Evolutionary conservation across 257 asterid species (phyloP).

Genomic region (Salvia splendens): DNA sequence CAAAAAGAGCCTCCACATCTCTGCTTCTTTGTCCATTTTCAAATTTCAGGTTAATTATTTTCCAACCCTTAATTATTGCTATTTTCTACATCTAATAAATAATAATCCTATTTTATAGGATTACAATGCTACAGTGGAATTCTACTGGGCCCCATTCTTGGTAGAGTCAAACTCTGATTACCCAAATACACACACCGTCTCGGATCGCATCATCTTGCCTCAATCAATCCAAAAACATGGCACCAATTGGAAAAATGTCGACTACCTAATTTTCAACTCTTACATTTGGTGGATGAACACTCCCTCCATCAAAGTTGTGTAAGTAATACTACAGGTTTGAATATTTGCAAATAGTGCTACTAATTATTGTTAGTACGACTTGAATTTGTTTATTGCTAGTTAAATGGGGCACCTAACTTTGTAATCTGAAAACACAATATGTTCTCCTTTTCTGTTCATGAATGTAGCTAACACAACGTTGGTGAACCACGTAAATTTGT

Average conservation of each 20-base stretch:
- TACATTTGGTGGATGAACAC: slow-evolving; percentile 99
- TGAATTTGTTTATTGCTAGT: no score
- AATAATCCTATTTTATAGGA: no score
- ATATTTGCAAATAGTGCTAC: no score
- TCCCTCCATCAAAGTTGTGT: slow-evolving; percentile 72
- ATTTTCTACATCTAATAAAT: no score
- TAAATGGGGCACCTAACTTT: no score
- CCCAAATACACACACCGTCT: slow-evolving; percentile 72
- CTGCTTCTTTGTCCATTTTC: slow-evolving; percentile 73
- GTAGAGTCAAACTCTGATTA: slow-evolving; percentile 88
- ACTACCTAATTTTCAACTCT: slow-evolving; percentile 49
- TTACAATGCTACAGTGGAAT: slow-evolving; percentile 81
- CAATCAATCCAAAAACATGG: slow-evolving; percentile 78
- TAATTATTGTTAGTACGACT: no score
- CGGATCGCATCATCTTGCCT: slow-evolving; percentile 83
- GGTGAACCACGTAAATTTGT: no score
- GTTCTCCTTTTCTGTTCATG: no score
- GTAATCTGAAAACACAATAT: no score
- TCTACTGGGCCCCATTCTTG: slow-evolving; percentile 88
- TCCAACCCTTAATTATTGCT: neutral
- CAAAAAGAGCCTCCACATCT: slow-evolving; percentile 66
- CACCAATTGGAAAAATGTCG: slow-evolving; percentile 52
- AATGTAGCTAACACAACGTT: no score
- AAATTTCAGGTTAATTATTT: slow-evolving; percentile 56
- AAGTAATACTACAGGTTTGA: neutral